phyloP scores from a whole-genome alignment of 1,284 basidiomycete species.

The Cutaneotrichosporon dermatis region DNA sequence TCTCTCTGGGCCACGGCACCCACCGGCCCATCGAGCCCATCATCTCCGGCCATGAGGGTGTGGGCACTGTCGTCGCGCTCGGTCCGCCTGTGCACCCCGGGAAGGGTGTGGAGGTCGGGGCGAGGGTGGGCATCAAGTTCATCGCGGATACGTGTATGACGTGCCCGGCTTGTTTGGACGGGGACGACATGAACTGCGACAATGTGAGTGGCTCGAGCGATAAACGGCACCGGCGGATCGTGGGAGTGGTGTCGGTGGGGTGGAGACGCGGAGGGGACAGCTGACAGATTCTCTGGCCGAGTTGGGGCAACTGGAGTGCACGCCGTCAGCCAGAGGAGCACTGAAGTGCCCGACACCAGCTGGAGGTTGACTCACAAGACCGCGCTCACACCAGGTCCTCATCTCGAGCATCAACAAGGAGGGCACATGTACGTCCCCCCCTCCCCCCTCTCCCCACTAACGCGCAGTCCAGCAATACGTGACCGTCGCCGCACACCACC shows the following conservation, averaged over 20 bases:
- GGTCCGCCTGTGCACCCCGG: constrained; percentile 56
- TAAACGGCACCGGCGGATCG: too few species aligned
- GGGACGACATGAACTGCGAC: constrained; percentile 59
- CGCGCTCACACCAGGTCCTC: constrained; percentile 53
- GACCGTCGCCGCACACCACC: constrained; percentile 57
- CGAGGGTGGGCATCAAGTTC: constrained; percentile 67
- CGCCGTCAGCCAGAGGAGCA: too few species aligned
- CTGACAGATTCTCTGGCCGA: too few species aligned
- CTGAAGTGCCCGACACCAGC: too few species aligned
- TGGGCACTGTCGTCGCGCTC: constrained; percentile 64
- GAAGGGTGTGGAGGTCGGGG: constrained; percentile 7
- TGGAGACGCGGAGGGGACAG: too few species aligned
- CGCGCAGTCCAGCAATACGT: constrained; percentile 47
- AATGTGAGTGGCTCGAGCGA: constrained; percentile 41
- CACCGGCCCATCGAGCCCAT: constrained; percentile 54
- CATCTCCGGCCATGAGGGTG: constrained; percentile 60
- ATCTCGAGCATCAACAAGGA: constrained; percentile 61
- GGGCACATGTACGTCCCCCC: constrained; percentile 35
- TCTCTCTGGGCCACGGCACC: constrained; percentile 56
- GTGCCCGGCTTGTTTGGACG: constrained; percentile 69
- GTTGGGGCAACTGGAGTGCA: too few species aligned
- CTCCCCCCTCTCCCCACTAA: too few species aligned
- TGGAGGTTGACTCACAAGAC: too few species aligned
- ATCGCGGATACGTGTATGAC: constrained; percentile 63
- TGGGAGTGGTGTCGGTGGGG: too few species aligned